Conservation (phyloP, 305 asterid species). For the Fraxinus latifolia region DNA sequence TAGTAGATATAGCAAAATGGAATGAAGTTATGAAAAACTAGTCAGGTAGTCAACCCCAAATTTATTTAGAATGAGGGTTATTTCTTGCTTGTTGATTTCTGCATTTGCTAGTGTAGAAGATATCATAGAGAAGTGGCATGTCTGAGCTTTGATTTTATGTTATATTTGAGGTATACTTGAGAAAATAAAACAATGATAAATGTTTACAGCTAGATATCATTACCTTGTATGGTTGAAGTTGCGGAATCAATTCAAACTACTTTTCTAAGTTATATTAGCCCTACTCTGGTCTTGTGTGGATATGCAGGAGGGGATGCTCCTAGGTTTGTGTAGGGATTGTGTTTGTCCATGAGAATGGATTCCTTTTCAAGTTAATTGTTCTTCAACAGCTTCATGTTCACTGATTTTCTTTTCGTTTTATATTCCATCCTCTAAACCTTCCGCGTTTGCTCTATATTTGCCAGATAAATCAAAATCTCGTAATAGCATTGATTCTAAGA, state of each 20-base stretch:
- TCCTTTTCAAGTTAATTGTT: neutral
- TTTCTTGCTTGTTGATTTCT: neutral
- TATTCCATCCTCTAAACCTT: neutral
- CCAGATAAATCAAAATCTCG: conserved; percentile 41
- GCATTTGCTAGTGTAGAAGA: neutral
- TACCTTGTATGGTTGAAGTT: neutral
- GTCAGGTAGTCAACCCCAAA: neutral
- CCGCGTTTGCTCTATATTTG: neutral
- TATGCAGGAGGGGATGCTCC: conserved; percentile 3
- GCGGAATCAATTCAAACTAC: neutral
- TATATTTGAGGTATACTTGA: neutral
- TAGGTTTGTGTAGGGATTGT: neutral
- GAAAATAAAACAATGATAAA: neutral
- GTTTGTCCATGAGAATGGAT: neutral
- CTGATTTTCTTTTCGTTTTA: neutral
- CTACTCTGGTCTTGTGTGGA: neutral
- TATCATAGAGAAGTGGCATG: neutral
- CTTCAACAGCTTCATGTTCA: neutral
- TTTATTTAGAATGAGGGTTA: neutral
- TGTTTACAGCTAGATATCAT: neutral
- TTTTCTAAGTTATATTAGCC: neutral
- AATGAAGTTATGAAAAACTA: neutral
- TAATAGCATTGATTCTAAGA: conserved; percentile 37
- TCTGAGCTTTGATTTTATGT: neutral
- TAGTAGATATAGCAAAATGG: neutral